A percentile compares a stretch with the other conserved stretches of the same genome.
Evolutionary conservation across 768 basidiomycete species (phyloP).

Genomic region (Suillus subaureus): DNA sequence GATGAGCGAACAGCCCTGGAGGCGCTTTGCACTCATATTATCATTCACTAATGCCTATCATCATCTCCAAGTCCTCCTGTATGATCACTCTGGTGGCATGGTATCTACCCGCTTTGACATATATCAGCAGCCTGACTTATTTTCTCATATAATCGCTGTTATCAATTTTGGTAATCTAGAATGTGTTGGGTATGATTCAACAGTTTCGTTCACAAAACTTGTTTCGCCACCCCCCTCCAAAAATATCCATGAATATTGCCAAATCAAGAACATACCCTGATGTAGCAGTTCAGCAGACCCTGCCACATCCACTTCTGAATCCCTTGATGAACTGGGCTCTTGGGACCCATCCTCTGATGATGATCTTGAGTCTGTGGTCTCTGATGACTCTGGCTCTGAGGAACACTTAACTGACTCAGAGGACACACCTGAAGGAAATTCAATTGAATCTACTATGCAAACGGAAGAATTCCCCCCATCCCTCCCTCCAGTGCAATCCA

Average conservation of each 20-base stretch:
- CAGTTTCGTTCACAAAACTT: background rate
- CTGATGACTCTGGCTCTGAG: too few relatives aligned
- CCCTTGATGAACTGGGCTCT: too few relatives aligned
- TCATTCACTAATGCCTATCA: too few relatives aligned
- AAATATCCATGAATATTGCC: background rate
- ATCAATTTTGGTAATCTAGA: background rate
- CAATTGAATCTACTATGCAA: too few relatives aligned
- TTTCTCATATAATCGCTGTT: background rate
- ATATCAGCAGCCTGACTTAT: background rate
- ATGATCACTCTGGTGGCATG: background rate
- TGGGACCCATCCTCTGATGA: too few relatives aligned
- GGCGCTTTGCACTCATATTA: background rate
- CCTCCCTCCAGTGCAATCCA: too few relatives aligned
- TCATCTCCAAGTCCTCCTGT: background rate
- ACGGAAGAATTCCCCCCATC: too few relatives aligned
- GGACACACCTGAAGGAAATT: too few relatives aligned
- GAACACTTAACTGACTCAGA: too few relatives aligned
- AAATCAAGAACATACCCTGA: background rate
- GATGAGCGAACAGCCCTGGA: background rate
- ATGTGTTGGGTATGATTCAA: background rate
- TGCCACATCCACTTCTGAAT: too few relatives aligned
- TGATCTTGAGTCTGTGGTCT: too few relatives aligned
- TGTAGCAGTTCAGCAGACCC: too few relatives aligned
- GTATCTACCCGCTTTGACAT: background rate
- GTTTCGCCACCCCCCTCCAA: background rate